Evolutionary conservation across 257 asterid species (phyloP).

Genomic region (Plantago major): DNA sequence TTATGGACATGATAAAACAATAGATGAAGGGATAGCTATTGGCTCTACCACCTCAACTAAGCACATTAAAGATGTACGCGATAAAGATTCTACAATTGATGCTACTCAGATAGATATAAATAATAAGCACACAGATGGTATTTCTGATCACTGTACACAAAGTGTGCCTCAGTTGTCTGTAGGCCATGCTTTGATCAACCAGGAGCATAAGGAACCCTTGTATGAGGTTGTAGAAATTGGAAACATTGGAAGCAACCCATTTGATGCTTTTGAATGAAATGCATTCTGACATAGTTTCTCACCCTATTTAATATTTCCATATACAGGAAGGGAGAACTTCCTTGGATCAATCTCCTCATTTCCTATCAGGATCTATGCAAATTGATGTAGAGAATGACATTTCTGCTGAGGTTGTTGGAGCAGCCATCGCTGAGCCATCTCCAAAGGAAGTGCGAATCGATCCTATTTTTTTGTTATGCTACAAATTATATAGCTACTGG

Average conservation of each 20-base stretch:
- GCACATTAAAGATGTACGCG: slow-evolving; percentile 26
- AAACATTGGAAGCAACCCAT: slow-evolving; percentile 10
- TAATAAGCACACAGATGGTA: slow-evolving; percentile 9
- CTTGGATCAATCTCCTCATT: slow-evolving; percentile 17
- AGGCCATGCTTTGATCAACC: slow-evolving; percentile 25
- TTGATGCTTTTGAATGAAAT: slow-evolving; percentile 12
- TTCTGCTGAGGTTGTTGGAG: slow-evolving; percentile 21
- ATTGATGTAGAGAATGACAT: slow-evolving; percentile 21
- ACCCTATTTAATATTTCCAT: slow-evolving; percentile 16
- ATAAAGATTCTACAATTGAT: slow-evolving; percentile 18
- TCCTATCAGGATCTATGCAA: slow-evolving; percentile 23
- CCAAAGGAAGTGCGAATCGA: slow-evolving; percentile 14
- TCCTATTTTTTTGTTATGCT: slow-evolving; percentile 13
- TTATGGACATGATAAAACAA: slow-evolving; percentile 8
- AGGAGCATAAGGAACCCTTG: slow-evolving; percentile 19
- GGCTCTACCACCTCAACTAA: slow-evolving; percentile 21
- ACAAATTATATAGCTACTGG: slow-evolving; percentile 4
- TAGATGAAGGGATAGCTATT: slow-evolving; percentile 20
- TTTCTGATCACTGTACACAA: slow-evolving; percentile 13
- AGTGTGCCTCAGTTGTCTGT: slow-evolving; percentile 24
- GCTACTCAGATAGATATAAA: slow-evolving; percentile 20
- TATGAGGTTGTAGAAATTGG: slow-evolving; percentile 31
- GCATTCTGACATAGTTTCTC: slow-evolving; percentile 11
- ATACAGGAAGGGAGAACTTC: slow-evolving; percentile 28
- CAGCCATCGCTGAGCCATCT: slow-evolving; percentile 17